Base-by-base conservation (phyloP, 2,329 filamentous ascomycete genomes). In the Xylariaceae sp. region DNA sequence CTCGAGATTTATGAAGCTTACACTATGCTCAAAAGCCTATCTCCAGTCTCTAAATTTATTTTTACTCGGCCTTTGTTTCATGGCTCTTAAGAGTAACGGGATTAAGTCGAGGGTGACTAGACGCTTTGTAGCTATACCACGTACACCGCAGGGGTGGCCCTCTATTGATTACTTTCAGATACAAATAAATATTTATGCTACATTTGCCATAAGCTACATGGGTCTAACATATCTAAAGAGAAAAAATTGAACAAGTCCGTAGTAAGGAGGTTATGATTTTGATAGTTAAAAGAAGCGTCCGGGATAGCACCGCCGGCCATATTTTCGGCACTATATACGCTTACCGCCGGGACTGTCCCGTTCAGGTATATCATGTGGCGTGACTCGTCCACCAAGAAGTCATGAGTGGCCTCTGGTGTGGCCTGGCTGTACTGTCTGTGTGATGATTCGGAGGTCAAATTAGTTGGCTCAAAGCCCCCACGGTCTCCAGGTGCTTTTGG, bases 191-290 rank as follows among this genome's bases (percentile, higher is more conserved):
- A n/a, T 4, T 16, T 24, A 24, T 32, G 6, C 18, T 32, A 48
- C n/a, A 48, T 32, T 6, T 48, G 45, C 45, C 45, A 48, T 8
- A 26, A 18, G n/a, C 13, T 48, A 13, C 21, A 36, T 39, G 35
- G 24, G 18, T 32, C 45, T 16, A 32, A 40, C 15, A 40, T 39
- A 13, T 51, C 49, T 4, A 44, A 24, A 11, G 49, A 40, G 7
- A 51, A 40, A n/a, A 51, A 51, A 21, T 51, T 51, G 15, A 44
- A 51, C 8, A 51, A 20, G 10, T 51, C 49, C 23, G 49, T 51
- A 15, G 49, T 45, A 20, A 51, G 42, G 13, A 45, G 20, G 16
- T 51, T 45, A 11, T 24, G 24, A n/a, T 48, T 48, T 13, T 48
- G 24, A 32, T 45, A 39, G 4, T 39, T 26, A 20, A 51, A 10